Conservation (phyloP, 441 rosid genomes). For the Populus hybrid region DNA sequence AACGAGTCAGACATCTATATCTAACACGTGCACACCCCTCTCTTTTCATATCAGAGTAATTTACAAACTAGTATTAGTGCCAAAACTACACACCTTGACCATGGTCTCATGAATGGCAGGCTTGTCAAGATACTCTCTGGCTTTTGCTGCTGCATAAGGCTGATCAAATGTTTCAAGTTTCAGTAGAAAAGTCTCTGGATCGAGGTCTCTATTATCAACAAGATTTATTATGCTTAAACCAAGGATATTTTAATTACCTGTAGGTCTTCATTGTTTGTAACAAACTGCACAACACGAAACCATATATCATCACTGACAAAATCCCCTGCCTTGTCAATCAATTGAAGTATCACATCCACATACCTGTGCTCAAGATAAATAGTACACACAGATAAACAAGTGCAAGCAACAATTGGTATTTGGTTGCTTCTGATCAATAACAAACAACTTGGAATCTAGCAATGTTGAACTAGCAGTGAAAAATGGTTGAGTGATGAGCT, state of each 20-base stretch:
- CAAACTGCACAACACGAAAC: slow-evolving; percentile 99
- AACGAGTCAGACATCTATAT: background rate
- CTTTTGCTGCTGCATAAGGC: slow-evolving; percentile 98
- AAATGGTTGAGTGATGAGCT: background rate
- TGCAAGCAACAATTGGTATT: background rate
- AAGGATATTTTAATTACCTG: slow-evolving; percentile 59
- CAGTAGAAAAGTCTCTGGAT: slow-evolving; percentile 22
- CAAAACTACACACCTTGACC: slow-evolving; percentile 74
- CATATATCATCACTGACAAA: slow-evolving; percentile 99
- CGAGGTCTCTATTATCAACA: slow-evolving; percentile 15
- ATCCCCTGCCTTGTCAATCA: slow-evolving; percentile 99
- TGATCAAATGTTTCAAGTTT: slow-evolving; percentile 36
- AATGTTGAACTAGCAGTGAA: background rate
- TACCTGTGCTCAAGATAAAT: slow-evolving; percentile 54
- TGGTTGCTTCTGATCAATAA: background rate
- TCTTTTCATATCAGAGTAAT: background rate
- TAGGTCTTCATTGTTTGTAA: slow-evolving; percentile 95
- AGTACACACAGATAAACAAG: background rate
- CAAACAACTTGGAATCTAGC: background rate
- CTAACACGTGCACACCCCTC: background rate
- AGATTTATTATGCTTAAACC: slow-evolving; percentile 3
- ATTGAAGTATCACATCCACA: slow-evolving; percentile 97
- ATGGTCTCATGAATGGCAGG: slow-evolving; percentile 95
- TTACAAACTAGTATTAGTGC: background rate
- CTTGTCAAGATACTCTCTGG: slow-evolving; percentile 89